Percentiles rank a stretch among this genome's conserved stretches.
These are phyloP conservation scores for Mycosarcoma mackinlayi DNA, from an alignment of 1,284 basidiomycete genomes.

Conservation along the genomic window DNA sequence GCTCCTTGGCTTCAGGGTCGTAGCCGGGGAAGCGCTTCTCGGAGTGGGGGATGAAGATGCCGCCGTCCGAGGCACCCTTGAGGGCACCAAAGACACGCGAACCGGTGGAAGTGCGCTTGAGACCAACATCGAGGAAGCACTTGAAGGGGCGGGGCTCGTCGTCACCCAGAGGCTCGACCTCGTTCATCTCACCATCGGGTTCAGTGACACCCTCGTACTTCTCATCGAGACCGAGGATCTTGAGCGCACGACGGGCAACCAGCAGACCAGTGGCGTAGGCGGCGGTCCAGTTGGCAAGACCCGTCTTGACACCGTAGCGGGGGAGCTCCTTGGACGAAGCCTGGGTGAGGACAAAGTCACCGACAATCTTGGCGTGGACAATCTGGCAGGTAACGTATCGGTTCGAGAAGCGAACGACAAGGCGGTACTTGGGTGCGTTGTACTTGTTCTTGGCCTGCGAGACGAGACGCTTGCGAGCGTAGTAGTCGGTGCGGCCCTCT, in stretches of 20 bases:
- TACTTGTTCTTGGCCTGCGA: slow-evolving; percentile 99
- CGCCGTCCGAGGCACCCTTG: slow-evolving; percentile 98
- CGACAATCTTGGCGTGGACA: slow-evolving; percentile 95
- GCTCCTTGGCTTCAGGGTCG: slow-evolving; percentile 91
- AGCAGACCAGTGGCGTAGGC: slow-evolving; percentile 98
- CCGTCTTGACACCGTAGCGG: slow-evolving; percentile 96
- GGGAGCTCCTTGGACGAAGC: slow-evolving; percentile 85
- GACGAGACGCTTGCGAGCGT: slow-evolving; percentile 94
- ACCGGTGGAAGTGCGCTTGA: slow-evolving; percentile 97
- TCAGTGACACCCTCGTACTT: slow-evolving; percentile 97
- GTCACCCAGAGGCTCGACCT: slow-evolving; percentile 88
- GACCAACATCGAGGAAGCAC: slow-evolving; percentile 96
- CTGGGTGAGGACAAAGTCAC: slow-evolving; percentile 87
- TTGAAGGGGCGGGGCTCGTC: slow-evolving; percentile 98
- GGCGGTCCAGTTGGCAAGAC: slow-evolving; percentile 98
- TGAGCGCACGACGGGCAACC: slow-evolving; percentile 90
- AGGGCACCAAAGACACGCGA: slow-evolving; percentile 98
- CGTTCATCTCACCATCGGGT: slow-evolving; percentile 84
- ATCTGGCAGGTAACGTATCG: slow-evolving; percentile 74
- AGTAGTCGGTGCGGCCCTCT: slow-evolving; percentile 99
- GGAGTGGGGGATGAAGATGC: slow-evolving; percentile 97
- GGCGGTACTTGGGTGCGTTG: slow-evolving; percentile 96
- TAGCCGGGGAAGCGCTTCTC: slow-evolving; percentile 99
- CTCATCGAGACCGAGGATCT: slow-evolving; percentile 95
- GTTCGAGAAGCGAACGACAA: slow-evolving; percentile 87